Conservation (phyloP, 768 basidiomycete species). For the Cytidiella melzeri region DNA sequence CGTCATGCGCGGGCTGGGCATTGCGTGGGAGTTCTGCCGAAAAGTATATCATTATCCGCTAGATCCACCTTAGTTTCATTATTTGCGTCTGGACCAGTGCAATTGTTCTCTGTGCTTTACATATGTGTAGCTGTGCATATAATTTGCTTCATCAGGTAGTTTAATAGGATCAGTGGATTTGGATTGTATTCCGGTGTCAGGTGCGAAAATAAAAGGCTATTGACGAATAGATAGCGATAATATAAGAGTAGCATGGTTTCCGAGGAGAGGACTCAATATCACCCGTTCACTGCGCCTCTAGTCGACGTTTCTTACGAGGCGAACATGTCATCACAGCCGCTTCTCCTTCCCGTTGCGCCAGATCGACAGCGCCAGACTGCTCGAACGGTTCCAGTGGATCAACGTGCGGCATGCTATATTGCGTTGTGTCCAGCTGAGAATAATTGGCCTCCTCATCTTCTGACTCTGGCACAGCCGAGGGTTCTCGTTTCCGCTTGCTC, state of each 20-base stretch:
- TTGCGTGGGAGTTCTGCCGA: conserved; percentile 43
- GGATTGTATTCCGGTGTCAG: too few species aligned
- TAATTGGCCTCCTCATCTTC: conserved; percentile 15
- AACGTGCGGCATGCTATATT: too few species aligned
- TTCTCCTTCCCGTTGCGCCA: neutral
- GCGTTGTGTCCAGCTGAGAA: conserved; percentile 10
- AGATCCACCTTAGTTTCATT: conserved; percentile 35
- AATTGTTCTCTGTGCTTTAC: neutral
- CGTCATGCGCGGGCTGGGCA: conserved; percentile 33
- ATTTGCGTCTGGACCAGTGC: neutral
- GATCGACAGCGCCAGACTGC: too few species aligned
- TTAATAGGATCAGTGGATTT: too few species aligned
- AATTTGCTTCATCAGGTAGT: too few species aligned
- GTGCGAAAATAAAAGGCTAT: too few species aligned
- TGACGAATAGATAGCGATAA: neutral
- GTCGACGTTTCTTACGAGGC: neutral
- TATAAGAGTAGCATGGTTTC: too few species aligned
- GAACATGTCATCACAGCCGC: neutral
- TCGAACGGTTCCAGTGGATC: too few species aligned
- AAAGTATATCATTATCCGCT: conserved; percentile 53
- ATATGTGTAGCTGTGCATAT: too few species aligned
- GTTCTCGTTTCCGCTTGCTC: conserved; percentile 26
- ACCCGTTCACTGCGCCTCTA: too few species aligned
- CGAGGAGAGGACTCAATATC: too few species aligned
- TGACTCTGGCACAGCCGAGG: conserved; percentile 14